These are phyloP conservation scores for Fusarium torulosum DNA, from an alignment of 2,329 filamentous ascomycete species.

Conservation along the genomic window DNA sequence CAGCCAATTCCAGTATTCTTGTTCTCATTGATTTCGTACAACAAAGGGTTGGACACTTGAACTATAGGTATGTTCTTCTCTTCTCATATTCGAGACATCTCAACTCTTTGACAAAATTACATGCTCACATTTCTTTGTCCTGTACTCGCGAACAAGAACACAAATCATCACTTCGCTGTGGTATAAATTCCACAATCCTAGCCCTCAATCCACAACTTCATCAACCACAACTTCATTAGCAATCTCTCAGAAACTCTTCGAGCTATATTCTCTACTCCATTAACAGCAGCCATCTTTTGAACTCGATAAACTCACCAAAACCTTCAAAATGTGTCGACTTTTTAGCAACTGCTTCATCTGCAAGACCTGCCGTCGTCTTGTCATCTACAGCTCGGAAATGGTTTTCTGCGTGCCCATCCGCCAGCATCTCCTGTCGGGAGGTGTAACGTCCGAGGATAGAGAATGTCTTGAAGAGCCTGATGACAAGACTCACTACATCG, in stretches of 20 bases:
- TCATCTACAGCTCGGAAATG: conserved; percentile 2
- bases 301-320: background rate
- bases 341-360: conserved; percentile 15
- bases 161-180: too few species aligned
- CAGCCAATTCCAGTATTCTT: background rate
- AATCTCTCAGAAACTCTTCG: background rate
- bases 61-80: background rate
- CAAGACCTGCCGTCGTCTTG: conserved; percentile 4
- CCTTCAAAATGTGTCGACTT: conserved; percentile 21
- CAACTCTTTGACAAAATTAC: too few species aligned
- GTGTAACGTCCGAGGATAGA: background rate
- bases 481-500: background rate
- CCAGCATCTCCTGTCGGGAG: background rate
- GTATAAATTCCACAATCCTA: background rate
- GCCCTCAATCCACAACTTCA: background rate
- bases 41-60: background rate
- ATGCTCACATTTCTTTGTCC: background rate
- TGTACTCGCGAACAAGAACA: background rate
- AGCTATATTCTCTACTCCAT: background rate
- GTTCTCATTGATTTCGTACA: background rate
- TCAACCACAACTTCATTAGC: background rate
- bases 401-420: background rate
- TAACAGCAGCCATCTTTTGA: background rate
- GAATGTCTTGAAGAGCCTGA: background rate
- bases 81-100: background rate